Base-by-base conservation (phyloP, 2,329 filamentous ascomycete genomes). In the Botrytis fragariae region DNA sequence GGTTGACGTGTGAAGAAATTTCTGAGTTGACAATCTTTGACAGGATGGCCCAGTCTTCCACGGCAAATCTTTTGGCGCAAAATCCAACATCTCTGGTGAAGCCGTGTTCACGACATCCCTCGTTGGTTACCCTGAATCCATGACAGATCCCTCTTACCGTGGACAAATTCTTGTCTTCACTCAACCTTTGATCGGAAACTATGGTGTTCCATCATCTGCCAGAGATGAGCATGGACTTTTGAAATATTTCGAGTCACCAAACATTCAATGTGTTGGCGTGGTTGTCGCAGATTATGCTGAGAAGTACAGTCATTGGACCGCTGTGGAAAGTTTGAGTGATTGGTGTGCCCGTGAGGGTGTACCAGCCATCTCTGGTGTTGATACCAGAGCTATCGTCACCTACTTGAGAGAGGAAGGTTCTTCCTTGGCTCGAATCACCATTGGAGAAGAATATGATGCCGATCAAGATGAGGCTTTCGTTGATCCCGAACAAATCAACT, bases 111-210 rank as follows among this genome's bases (percentile, higher is more conserved):
- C 96, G 76, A 98, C 96, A 75, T 98, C 95, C 37, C 90, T 98
- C 72, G 96, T 99, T 74, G 96, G 96, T 80, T 99, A 99, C 83
- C 96, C 96, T 78, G 96, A 99, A 87, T 98, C 92, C 65, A 91
- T 95, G 87, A 95, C 93, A 80, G 93, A 95, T 80, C 93, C 93
- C 71, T 95, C 93, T 32, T 95, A 95, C 85, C 92, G 92, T 78
- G 93, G 96, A 78, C 96, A 99, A 86, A 98, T 99, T 78, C 88
- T 99, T 79, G 95, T 98, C 84, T 98, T 98, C 87, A 99, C 96
- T 77, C 95, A 98, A 83, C 96, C 96, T 51, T 86, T 99, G 78
- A 98, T 99, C 81, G 96, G 96, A 82, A 99, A 99, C 88, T 99
- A 99, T 82, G 96, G 96, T 79, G 95, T 99, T 29, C 96, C 96